A percentile compares a stretch with the other conserved stretches of the same genome.
These are phyloP conservation scores for Pneumocystis murina DNA, from an alignment of 1,139 yeast genomes.

Conservation along the genomic window DNA sequence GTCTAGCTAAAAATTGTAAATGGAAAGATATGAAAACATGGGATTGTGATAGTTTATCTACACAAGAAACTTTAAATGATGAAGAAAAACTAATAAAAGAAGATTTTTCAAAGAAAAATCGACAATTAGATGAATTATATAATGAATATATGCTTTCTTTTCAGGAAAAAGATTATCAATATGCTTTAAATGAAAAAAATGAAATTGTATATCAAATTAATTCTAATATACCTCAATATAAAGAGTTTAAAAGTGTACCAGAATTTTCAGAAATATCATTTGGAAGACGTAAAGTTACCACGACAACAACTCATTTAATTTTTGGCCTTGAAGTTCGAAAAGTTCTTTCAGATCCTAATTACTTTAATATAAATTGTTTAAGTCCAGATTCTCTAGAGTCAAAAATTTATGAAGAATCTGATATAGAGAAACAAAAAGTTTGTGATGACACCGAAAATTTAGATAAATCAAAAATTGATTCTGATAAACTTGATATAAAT, in stretches of 20 bases:
- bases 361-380: neutral
- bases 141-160: neutral
- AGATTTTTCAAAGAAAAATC: neutral
- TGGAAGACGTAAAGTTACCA: neutral
- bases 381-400: neutral
- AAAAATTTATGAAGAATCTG: neutral
- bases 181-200: neutral
- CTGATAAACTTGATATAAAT: neutral
- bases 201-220: neutral
- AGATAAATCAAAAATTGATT: neutral
- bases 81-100: neutral
- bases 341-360: neutral
- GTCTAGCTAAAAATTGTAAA: slow-evolving; percentile 25
- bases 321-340: neutral
- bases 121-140: neutral
- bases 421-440: neutral
- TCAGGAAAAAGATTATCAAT: neutral
- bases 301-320: neutral
- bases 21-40: slow-evolving; percentile 6
- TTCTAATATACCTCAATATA: neutral
- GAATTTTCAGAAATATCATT: neutral
- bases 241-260: neutral
- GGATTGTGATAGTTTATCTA: slow-evolving; percentile 2
- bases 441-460: neutral
- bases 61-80: neutral